Percentiles rank a stretch among this genome's conserved stretches.
Evolutionary conservation across 31 red algal species (phyloP).

Genomic region (Odonthalia washingtoniensis): DNA sequence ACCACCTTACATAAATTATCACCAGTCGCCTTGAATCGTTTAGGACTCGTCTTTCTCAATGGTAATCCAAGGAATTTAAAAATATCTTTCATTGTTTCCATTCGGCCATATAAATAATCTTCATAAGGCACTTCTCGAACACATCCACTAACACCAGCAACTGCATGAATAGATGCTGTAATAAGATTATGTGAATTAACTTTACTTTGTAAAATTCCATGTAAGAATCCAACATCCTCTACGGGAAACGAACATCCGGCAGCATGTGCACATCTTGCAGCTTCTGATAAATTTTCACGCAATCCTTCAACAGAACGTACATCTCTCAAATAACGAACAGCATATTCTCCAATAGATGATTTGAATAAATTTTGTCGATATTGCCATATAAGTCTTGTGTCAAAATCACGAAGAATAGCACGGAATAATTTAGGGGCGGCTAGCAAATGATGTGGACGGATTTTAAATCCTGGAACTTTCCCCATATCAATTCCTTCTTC

Average conservation of each 20-base stretch:
- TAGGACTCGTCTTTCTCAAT: slow-evolving; percentile 46
- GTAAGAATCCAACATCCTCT: slow-evolving; percentile 36
- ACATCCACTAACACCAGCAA: slow-evolving; percentile 51
- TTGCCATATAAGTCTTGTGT: slow-evolving; percentile 80
- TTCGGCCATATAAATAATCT: slow-evolving; percentile 72
- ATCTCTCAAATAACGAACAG: slow-evolving; percentile 70
- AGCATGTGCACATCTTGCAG: slow-evolving; percentile 10
- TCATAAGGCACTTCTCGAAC: slow-evolving; percentile 80
- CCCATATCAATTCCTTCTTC: slow-evolving; percentile 47
- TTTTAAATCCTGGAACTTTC: slow-evolving; percentile 79
- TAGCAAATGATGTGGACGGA: slow-evolving; percentile 70
- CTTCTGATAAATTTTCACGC: slow-evolving; percentile 6
- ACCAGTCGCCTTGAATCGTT: slow-evolving; percentile 77
- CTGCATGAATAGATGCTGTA: slow-evolving; percentile 38
- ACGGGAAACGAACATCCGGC: slow-evolving; percentile 49
- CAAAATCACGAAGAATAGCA: slow-evolving; percentile 53
- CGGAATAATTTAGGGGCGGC: slow-evolving; percentile 47
- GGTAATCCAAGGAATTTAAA: slow-evolving; percentile 56
- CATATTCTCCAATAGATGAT: slow-evolving; percentile 71
- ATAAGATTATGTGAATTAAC: slow-evolving; percentile 35
- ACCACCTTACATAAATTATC: slow-evolving; percentile 83
- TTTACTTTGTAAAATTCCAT: slow-evolving; percentile 36
- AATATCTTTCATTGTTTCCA: slow-evolving; percentile 50
- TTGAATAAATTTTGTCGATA: slow-evolving; percentile 84
- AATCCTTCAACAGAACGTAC: slow-evolving; percentile 56